Evolutionary conservation across 2,329 filamentous ascomycete species (phyloP).

Genomic region (Zymoseptoria ardabiliae): DNA sequence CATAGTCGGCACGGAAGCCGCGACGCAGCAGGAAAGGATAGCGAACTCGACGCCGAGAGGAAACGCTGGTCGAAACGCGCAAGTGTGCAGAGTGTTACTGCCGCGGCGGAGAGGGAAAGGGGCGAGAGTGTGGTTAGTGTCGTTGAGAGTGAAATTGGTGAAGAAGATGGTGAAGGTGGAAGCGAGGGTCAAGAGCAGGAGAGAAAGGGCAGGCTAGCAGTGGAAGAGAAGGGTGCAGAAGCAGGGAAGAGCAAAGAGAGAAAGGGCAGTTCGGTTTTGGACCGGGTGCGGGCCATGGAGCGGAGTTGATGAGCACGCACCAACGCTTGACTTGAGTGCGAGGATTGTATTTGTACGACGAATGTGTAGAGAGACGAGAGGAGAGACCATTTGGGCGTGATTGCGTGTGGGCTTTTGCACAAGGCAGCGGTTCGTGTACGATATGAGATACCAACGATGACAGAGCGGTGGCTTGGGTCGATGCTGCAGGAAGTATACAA

Average conservation of each 20-base stretch:
- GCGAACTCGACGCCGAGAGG: not conserved
- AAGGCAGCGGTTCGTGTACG: too few species aligned
- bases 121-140: not conserved
- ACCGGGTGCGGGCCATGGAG: constrained; percentile 19
- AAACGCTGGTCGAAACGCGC: not conserved
- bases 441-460: too few species aligned
- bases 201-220: not conserved
- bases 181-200: not conserved
- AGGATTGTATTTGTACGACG: not conserved
- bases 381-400: too few species aligned
- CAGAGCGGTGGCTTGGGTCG: too few species aligned
- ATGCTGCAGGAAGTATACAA: too few species aligned
- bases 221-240: not conserved
- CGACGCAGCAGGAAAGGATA: not conserved
- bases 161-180: not conserved
- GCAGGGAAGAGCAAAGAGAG: constrained; percentile 6
- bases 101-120: not conserved
- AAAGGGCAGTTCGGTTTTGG: constrained; percentile 17
- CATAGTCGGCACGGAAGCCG: not conserved
- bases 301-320: not conserved
- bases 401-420: too few species aligned
- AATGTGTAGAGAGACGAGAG: too few species aligned
- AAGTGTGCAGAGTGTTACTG: not conserved
- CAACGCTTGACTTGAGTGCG: not conserved
- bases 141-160: not conserved